Evolutionary conservation across 176 grass and related monocot genomes (phyloP).

Genomic region (Bonia amplexicaulis): DNA sequence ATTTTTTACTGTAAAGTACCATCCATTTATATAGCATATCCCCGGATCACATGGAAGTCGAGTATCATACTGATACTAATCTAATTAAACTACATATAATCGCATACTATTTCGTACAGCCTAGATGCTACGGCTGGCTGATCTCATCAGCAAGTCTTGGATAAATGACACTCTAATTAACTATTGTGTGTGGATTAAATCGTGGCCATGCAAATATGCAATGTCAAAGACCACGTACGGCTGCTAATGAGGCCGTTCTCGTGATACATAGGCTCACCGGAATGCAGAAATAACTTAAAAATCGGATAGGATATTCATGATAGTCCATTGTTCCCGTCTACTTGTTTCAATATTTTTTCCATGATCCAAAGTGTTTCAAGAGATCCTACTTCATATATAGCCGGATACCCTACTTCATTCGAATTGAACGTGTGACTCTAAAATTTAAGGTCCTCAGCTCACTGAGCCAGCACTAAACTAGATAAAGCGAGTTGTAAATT

Average conservation of each 20-base stretch:
- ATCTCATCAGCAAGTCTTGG: not conserved
- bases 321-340: not conserved
- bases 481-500: too few species aligned
- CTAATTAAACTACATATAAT: not conserved
- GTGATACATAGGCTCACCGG: not conserved
- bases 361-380: not conserved
- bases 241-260: not conserved
- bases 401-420: too few species aligned
- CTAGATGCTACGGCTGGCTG: not conserved
- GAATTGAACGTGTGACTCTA: too few species aligned
- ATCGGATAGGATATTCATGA: not conserved
- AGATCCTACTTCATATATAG: not conserved
- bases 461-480: too few species aligned
- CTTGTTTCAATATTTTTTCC: not conserved
- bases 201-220: not conserved
- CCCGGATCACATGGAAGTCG: not conserved
- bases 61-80: not conserved
- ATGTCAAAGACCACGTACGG: not conserved
- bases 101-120: not conserved
- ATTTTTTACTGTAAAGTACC: not conserved
- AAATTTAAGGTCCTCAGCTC: too few species aligned
- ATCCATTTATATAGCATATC: not conserved
- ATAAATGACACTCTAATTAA: not conserved
- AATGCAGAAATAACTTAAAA: not conserved
- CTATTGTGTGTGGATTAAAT: not conserved